Base-by-base conservation (phyloP, 2,329 filamentous ascomycete species). In the Beauveria pseudobassiana region DNA sequence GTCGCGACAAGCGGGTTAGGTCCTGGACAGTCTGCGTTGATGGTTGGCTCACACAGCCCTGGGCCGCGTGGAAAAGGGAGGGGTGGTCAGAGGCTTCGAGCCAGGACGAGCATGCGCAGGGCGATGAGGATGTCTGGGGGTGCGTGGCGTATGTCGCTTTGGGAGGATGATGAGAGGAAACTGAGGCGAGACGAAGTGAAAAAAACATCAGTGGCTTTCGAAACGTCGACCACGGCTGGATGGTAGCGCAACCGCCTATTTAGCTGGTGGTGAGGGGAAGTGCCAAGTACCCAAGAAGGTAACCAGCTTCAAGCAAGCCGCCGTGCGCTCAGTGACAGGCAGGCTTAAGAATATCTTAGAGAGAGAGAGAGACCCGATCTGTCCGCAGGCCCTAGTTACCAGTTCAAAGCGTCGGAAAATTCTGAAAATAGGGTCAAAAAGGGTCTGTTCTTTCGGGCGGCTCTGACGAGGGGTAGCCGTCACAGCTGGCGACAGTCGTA, bases 1-100 rank as follows among this genome's bases (percentile, higher is more conserved):
- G 70, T 70, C 69, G 69, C 67, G 69, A 67, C 68, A 65, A 64
- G 65, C 64, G 61, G 67, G 70, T 30, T 51, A 56, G 43, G 54
- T 38, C 12, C 10, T 38, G 54, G 43, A 30, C 10, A 51, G 56
- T 30, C 18, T 49, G 34, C 22, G 45, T 48, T 24, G 30, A 26
- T 57, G 54, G 55, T 58, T 58, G 45, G 55, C 55, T 58, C 55
- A 49, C 45, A 58, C 55, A 58, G 55, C 55, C 55, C 55, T n/a
- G 30, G 55, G 55, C 55, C 69, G 68, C 69, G 68, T 65, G 68
- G 68, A 69, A 34, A 34, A 63, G 65, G 67, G 65, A 66, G 66
- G 65, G 63, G 65, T 63, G 64, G 64, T 62, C 12, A 49, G 55
- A 46, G 40, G 7, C 57, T 28, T 14, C 14, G 20, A 38, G 42